Evolutionary conservation across 495 filamentous ascomycete species (phyloP).

Genomic region (Hypoxylon trugodes): DNA sequence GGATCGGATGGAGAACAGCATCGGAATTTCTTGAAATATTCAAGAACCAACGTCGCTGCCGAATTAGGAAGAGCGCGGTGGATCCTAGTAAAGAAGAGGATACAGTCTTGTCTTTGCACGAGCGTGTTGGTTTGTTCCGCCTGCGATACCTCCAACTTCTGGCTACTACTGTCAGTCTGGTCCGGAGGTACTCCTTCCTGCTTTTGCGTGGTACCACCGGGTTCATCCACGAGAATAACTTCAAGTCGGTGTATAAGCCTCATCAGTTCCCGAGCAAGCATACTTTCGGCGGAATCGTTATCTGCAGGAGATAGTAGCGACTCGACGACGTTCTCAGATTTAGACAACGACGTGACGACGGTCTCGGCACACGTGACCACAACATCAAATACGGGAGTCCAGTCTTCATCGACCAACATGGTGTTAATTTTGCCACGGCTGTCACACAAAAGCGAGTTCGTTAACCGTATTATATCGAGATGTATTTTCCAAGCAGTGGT

Average conservation of each 20-base stretch:
- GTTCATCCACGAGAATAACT: slow-evolving; percentile 44
- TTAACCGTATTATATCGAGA: slow-evolving; percentile 64
- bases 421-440: slow-evolving; percentile 51
- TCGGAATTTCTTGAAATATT: slow-evolving; percentile 65
- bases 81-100: slow-evolving; percentile 73
- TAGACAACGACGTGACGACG: slow-evolving; percentile 43
- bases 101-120: slow-evolving; percentile 67
- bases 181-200: slow-evolving; percentile 46
- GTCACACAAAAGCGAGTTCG: slow-evolving; percentile 59
- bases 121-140: slow-evolving; percentile 50
- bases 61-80: slow-evolving; percentile 65
- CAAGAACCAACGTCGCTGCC: slow-evolving; percentile 64
- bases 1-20: slow-evolving; percentile 76
- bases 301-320: slow-evolving; percentile 28
- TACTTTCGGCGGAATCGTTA: slow-evolving; percentile 44
- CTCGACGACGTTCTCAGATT: slow-evolving; percentile 45
- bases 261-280: slow-evolving; percentile 48
- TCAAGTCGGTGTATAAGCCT: slow-evolving; percentile 54
- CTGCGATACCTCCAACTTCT: slow-evolving; percentile 16
- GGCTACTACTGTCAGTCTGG: slow-evolving; percentile 3
- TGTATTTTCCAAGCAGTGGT: slow-evolving; percentile 58
- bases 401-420: slow-evolving; percentile 62
- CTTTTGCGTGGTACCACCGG: slow-evolving; percentile 52
- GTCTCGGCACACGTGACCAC: slow-evolving; percentile 52
- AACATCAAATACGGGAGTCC: slow-evolving; percentile 59